phyloP scores from a whole-genome alignment of 108 stramenopile species.

The Cyclostephanos tholiformis region DNA sequence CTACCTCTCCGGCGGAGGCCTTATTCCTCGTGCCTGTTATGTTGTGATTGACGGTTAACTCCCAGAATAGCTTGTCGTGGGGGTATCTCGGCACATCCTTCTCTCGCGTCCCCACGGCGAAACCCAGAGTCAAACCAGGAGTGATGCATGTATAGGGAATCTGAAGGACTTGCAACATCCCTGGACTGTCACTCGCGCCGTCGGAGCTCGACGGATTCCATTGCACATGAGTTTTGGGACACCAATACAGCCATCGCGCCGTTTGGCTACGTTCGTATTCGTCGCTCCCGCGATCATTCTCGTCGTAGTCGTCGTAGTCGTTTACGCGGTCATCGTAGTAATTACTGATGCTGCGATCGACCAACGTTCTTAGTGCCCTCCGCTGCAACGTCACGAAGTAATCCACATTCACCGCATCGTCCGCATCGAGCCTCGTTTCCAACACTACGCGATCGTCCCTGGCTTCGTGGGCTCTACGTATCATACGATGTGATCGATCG shows the following conservation, averaged over 20 bases:
- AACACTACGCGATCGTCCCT: constrained; percentile 56
- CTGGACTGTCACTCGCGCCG: constrained; percentile 33
- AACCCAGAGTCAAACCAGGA: constrained; percentile 79
- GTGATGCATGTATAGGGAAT: constrained; percentile 70
- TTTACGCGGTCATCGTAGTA: constrained; percentile 28
- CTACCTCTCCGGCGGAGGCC: constrained; percentile 8
- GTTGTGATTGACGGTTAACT: constrained; percentile 15
- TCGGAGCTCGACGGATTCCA: constrained; percentile 62
- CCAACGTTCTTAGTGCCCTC: constrained; percentile 55
- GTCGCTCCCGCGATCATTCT: background rate
- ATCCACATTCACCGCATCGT: constrained; percentile 74
- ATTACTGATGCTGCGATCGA: constrained; percentile 21
- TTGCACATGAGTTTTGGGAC: constrained; percentile 67
- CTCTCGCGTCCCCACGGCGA: constrained; percentile 58
- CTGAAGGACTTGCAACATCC: constrained; percentile 32
- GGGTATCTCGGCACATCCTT: constrained; percentile 57
- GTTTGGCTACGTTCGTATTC: constrained; percentile 11
- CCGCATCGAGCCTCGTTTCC: constrained; percentile 85
- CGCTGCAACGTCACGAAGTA: constrained; percentile 64
- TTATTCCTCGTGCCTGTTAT: constrained; percentile 3
- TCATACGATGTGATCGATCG: constrained; percentile 9
- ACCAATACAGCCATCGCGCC: constrained; percentile 80
- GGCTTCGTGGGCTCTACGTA: constrained; percentile 56
- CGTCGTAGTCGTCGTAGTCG: constrained; percentile 15
- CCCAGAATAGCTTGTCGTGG: constrained; percentile 55